Conservation (phyloP, 148 eudicot genomes). For the Vaccinium darrowii region DNA sequence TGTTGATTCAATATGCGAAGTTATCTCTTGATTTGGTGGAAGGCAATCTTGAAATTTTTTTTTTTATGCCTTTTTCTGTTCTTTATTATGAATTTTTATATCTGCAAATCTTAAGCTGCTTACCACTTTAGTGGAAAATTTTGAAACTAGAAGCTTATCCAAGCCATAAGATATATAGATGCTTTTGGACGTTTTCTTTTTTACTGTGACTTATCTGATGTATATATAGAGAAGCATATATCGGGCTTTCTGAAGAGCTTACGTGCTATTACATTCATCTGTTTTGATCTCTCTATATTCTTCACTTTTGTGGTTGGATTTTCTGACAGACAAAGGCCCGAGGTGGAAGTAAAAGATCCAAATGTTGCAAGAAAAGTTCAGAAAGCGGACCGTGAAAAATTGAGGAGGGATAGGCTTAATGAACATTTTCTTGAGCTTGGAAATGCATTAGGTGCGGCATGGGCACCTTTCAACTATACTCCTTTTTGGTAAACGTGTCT, state of each 20-base stretch:
- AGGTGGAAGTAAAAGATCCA: slow-evolving; percentile 42
- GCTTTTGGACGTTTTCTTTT: background rate
- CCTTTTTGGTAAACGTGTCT: background rate
- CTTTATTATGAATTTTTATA: background rate
- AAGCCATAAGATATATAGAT: background rate
- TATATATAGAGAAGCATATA: background rate
- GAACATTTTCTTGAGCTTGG: slow-evolving; percentile 66
- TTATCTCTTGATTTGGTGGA: background rate
- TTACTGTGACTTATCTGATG: background rate
- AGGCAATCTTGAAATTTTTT: background rate
- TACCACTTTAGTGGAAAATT: background rate
- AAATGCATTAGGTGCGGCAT: slow-evolving; percentile 44
- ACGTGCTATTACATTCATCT: background rate
- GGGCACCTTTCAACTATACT: background rate
- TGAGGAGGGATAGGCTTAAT: slow-evolving; percentile 66
- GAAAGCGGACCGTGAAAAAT: slow-evolving; percentile 75
- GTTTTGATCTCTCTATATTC: background rate
- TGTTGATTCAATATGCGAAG: background rate
- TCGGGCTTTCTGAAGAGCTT: background rate
- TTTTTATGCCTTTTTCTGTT: background rate
- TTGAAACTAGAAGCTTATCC: background rate
- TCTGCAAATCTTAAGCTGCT: background rate
- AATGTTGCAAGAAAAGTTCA: slow-evolving; percentile 54
- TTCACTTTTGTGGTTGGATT: background rate
- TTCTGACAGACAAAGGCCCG: slow-evolving; percentile 39